phyloP scores from a whole-genome alignment of 2,329 filamentous ascomycete species.

The Shiraia sp. region DNA sequence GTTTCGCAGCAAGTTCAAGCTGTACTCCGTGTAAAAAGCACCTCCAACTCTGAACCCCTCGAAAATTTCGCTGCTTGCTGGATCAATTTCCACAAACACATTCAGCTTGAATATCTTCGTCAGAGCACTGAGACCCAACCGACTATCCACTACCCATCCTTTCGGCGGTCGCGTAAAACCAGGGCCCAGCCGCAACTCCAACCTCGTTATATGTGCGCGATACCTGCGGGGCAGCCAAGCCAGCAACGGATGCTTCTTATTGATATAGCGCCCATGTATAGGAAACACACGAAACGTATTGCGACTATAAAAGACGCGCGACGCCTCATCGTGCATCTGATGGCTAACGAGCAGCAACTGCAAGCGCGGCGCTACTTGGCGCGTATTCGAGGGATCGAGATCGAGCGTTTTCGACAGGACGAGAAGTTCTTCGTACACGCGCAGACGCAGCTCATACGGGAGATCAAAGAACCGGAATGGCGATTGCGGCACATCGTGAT shows the following conservation, averaged over 20 bases:
- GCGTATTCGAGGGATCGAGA: conserved; percentile 68
- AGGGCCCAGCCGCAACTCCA: conserved; percentile 73
- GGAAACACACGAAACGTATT: conserved; percentile 60
- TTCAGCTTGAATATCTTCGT: conserved; percentile 61
- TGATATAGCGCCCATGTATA: conserved; percentile 64
- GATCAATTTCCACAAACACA: conserved; percentile 74
- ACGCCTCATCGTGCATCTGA: conserved; percentile 56
- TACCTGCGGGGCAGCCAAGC: conserved; percentile 66
- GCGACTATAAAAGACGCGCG: conserved; percentile 55
- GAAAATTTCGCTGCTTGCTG: conserved; percentile 66
- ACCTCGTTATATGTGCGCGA: conserved; percentile 61
- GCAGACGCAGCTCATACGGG: conserved; percentile 57
- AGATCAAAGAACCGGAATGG: conserved; percentile 58
- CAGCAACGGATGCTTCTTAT: conserved; percentile 72
- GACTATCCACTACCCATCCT: conserved; percentile 69
- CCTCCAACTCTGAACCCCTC: conserved; percentile 68
- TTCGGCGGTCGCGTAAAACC: conserved; percentile 72
- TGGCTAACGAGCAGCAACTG: conserved; percentile 68
- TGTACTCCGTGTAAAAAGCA: conserved; percentile 73
- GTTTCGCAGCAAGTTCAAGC: conserved; percentile 58
- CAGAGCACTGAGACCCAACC: conserved; percentile 67
- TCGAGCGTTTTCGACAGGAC: conserved; percentile 63
- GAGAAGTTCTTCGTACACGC: conserved; percentile 53
- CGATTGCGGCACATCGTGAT: conserved; percentile 2
- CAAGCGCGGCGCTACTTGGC: conserved; percentile 61